These are phyloP conservation scores for Whalleya microplaca DNA, from an alignment of 2,329 filamentous ascomycete genomes.

Conservation along the genomic window DNA sequence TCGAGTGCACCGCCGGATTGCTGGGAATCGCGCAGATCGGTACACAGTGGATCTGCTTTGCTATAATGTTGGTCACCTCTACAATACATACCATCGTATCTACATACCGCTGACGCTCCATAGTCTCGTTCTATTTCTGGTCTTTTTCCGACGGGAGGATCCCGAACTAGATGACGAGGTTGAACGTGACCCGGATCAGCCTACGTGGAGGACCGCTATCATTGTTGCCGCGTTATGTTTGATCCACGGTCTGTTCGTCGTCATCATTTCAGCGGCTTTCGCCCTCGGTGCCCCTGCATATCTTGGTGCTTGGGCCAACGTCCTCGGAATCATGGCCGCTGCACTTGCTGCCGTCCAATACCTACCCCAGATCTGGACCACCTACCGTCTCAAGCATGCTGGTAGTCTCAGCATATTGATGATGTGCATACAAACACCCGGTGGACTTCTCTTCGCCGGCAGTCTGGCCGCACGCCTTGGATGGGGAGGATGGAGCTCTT, in stretches of 20 bases:
- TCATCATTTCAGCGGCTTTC: constrained; percentile 71
- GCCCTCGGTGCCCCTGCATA: constrained; percentile 63
- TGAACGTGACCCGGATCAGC: constrained; percentile 49
- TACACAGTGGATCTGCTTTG: constrained; percentile 90
- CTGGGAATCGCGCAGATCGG: constrained; percentile 91
- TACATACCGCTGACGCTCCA: constrained; percentile 26
- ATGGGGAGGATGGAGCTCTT: constrained; percentile 87
- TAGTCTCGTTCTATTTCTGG: constrained; percentile 89
- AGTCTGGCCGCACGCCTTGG: constrained; percentile 83
- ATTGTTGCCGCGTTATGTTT: constrained; percentile 74
- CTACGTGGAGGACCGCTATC: constrained; percentile 79
- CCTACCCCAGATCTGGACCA: constrained; percentile 92
- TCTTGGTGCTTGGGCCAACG: constrained; percentile 80
- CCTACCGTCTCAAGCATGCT: constrained; percentile 81
- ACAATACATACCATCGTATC: background rate
- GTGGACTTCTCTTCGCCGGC: constrained; percentile 84
- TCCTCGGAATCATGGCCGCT: constrained; percentile 79
- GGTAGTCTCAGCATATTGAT: constrained; percentile 93
- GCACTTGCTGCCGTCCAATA: constrained; percentile 86
- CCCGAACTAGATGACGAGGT: constrained; percentile 54
- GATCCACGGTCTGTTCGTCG: constrained; percentile 72
- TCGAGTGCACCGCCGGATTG: constrained; percentile 83
- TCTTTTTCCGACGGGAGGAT: constrained; percentile 80
- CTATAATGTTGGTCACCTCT: constrained; percentile 72
- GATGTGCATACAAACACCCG: constrained; percentile 98